phyloP scores from a whole-genome alignment of 352 stramenopile species.

The Globisporangium alternatum region DNA sequence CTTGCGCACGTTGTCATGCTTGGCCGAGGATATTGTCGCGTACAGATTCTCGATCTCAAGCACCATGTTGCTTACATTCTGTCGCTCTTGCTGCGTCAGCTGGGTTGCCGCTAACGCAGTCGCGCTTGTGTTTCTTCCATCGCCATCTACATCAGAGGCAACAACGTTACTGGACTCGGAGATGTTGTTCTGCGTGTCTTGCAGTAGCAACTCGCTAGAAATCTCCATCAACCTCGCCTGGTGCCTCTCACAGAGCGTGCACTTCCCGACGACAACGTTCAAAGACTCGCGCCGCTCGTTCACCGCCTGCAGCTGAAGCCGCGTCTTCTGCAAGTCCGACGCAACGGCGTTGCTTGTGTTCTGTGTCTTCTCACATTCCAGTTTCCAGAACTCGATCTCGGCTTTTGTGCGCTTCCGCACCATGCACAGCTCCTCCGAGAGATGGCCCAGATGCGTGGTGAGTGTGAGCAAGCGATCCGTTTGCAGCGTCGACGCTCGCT shows the following conservation, averaged over 20 bases:
- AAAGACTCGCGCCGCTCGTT: slow-evolving; percentile 7
- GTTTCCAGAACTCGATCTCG: slow-evolving; percentile 63
- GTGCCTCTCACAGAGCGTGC: slow-evolving; percentile 51
- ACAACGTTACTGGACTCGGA: not conserved
- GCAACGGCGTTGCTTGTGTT: slow-evolving; percentile 42
- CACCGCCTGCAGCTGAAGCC: slow-evolving; percentile 27
- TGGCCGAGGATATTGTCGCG: slow-evolving; percentile 30
- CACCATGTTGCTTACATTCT: slow-evolving; percentile 31
- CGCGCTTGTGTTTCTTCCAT: not conserved
- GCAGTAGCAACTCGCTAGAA: slow-evolving; percentile 33
- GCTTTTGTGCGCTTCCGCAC: slow-evolving; percentile 54
- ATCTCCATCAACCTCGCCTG: slow-evolving; percentile 47
- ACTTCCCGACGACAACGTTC: slow-evolving; percentile 10
- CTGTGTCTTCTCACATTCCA: slow-evolving; percentile 66
- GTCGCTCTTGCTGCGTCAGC: slow-evolving; percentile 39
- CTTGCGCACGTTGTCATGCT: slow-evolving; percentile 30
- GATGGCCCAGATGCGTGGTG: slow-evolving; percentile 59
- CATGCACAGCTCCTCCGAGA: slow-evolving; percentile 68
- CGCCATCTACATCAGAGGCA: slow-evolving; percentile 16
- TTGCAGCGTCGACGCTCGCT: slow-evolving; percentile 50
- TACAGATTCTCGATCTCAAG: slow-evolving; percentile 52
- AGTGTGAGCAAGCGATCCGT: slow-evolving; percentile 60
- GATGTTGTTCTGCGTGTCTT: slow-evolving; percentile 14
- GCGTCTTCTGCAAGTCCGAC: slow-evolving; percentile 29
- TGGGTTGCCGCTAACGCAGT: not conserved